Evolutionary conservation across 2,329 filamentous ascomycete genomes (phyloP).

Genomic region (Cladobotryum mycophilum): DNA sequence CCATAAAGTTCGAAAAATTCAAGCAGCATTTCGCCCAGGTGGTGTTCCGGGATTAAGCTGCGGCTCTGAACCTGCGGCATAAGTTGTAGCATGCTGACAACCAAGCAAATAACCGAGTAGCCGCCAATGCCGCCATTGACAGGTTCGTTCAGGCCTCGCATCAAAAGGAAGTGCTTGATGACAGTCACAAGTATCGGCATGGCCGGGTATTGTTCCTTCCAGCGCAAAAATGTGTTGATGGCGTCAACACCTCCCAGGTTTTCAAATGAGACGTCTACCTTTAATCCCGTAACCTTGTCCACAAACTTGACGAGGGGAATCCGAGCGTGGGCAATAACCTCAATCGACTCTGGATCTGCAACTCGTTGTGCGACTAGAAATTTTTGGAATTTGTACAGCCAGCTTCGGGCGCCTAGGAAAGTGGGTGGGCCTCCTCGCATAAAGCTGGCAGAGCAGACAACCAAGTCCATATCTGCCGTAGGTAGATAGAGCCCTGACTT

Average conservation of each 20-base stretch:
- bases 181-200: constrained; percentile 83
- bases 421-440: constrained; percentile 45
- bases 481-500: constrained; percentile 68
- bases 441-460: constrained; percentile 60
- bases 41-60: constrained; percentile 52
- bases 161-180: constrained; percentile 86
- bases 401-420: constrained; percentile 44
- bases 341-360: constrained; percentile 51
- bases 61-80: constrained; percentile 64
- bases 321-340: constrained; percentile 67
- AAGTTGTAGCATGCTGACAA: constrained; percentile 80
- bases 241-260: constrained; percentile 77
- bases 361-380: constrained; percentile 53
- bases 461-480: constrained; percentile 89
- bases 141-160: constrained; percentile 88
- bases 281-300: constrained; percentile 69
- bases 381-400: constrained; percentile 55
- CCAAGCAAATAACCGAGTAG: constrained; percentile 88
- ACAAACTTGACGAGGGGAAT: constrained; percentile 91
- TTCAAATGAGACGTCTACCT: constrained; percentile 92
- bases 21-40: constrained; percentile 76
- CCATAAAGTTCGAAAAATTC: constrained; percentile 90
- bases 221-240: constrained; percentile 70
- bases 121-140: constrained; percentile 87
- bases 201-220: constrained; percentile 72